phyloP scores from a whole-genome alignment of 371 early-diverging fungal genomes.

The Parasitella parasitica region DNA sequence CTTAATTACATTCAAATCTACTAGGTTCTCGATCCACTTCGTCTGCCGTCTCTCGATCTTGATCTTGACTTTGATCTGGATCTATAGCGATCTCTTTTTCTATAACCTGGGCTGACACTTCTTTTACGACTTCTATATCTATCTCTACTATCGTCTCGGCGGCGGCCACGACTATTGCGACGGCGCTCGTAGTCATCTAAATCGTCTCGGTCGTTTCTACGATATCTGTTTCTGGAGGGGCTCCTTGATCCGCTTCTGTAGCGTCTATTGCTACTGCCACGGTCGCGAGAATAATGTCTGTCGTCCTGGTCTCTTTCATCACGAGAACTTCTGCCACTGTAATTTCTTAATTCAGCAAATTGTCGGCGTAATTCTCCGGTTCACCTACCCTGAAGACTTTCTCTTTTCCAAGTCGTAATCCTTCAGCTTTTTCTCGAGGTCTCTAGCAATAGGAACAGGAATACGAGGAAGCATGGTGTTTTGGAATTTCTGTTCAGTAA shows the following conservation, averaged over 20 bases:
- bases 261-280: not conserved
- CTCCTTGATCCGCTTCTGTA: slow-evolving; percentile 23
- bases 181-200: slow-evolving; percentile 36
- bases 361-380: not conserved
- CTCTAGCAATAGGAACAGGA: slow-evolving; percentile 80
- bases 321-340: not conserved
- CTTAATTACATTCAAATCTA: not conserved
- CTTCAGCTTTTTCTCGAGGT: slow-evolving; percentile 64
- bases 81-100: slow-evolving; percentile 1
- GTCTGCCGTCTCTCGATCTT: slow-evolving; percentile 6
- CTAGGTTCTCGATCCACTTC: not conserved
- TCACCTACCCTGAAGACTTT: not conserved
- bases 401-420: slow-evolving; percentile 50
- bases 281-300: not conserved
- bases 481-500: slow-evolving; percentile 69
- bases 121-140: not conserved
- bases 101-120: slow-evolving; percentile 3
- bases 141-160: slow-evolving; percentile 12
- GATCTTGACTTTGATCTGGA: slow-evolving; percentile 13
- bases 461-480: slow-evolving; percentile 86
- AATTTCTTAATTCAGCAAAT: not conserved
- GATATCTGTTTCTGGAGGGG: slow-evolving; percentile 7
- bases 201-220: slow-evolving; percentile 31
- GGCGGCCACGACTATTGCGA: not conserved
- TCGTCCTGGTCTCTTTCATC: slow-evolving; percentile 5